Evolutionary conservation across 345 rosid genomes (phyloP).

Genomic region (Acer saccharum): DNA sequence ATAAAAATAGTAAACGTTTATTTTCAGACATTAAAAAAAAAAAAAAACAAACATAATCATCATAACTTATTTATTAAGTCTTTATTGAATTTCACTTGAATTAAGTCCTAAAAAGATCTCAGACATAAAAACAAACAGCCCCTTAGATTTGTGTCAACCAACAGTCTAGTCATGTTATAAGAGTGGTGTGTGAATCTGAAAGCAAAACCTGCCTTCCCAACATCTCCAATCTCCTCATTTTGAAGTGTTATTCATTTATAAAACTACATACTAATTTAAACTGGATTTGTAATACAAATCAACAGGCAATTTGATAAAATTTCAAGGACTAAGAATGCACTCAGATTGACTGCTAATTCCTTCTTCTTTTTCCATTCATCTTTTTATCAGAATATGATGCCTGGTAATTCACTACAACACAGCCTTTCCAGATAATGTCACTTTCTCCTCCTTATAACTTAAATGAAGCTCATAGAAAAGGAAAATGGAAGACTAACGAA

Average conservation of each 20-base stretch:
- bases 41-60: no score
- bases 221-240: neutral
- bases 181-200: neutral
- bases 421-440: neutral
- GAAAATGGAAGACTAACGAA: neutral
- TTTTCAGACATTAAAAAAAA: no score
- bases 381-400: neutral
- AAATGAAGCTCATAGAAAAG: neutral
- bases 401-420: neutral
- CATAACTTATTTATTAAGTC: no score
- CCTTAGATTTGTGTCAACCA: neutral
- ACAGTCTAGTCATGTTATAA: neutral
- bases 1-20: no score
- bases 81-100: no score
- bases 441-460: slow-evolving; percentile 7
- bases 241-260: neutral
- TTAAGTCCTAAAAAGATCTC: no score
- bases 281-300: neutral
- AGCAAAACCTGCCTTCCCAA: slow-evolving; percentile 1
- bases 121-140: no score
- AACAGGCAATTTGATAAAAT: neutral
- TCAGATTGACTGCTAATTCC: neutral
- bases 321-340: neutral
- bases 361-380: neutral
- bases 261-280: neutral